Evolutionary conservation across 106 monocot genomes (phyloP), one percentile per base, ranked within the genome.

Genomic region (Xerophyta viscosa): DNA sequence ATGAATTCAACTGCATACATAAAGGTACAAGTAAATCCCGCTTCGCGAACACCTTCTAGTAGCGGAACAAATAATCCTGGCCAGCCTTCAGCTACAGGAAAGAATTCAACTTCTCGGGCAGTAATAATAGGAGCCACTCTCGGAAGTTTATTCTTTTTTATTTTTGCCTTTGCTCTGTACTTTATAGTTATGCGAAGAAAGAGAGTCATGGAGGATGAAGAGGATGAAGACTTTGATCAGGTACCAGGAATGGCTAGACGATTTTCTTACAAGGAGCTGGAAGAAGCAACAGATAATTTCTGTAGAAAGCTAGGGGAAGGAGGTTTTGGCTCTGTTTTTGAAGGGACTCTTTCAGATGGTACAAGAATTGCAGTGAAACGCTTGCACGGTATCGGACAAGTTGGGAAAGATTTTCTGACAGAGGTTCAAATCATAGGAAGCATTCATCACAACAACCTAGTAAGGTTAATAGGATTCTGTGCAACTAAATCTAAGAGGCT

Each of bases 241-340:
- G 44, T 74, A 3, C 29, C 68, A 23, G 74, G 69, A 44, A 52
- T 62, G 41, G 69, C 68, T 0, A 52, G 54, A 48, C 59, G 79
- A 47, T 61, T 80, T 50, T 65, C 73, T 19, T 74, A 44, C 41
- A 53, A 66, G 37, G 69, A 74, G 37, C 29, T 67, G 19, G 48
- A 52, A 33, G 13, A 45, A 13, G 73, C 80, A 17, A 86, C 76
- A 0, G 29, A 73, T 20, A 67, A 70, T 44, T 86, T 86, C 42
- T 29, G 17, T 3, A 66, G 36, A 31, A 73, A 80, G 49, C 59
- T 86, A 0, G 80, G 86, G 6, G 30, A 70, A 56, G 86, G 86
- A 29, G 80, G 86, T 20, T 80, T 86, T 60, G 86, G 80, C 3
- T 69, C 80, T 33, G 86, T 86, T 9, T 86, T 66, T 29, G 67